Evolutionary conservation across 1,284 basidiomycete species (phyloP).

Genomic region (Rhodotorula sp.): DNA sequence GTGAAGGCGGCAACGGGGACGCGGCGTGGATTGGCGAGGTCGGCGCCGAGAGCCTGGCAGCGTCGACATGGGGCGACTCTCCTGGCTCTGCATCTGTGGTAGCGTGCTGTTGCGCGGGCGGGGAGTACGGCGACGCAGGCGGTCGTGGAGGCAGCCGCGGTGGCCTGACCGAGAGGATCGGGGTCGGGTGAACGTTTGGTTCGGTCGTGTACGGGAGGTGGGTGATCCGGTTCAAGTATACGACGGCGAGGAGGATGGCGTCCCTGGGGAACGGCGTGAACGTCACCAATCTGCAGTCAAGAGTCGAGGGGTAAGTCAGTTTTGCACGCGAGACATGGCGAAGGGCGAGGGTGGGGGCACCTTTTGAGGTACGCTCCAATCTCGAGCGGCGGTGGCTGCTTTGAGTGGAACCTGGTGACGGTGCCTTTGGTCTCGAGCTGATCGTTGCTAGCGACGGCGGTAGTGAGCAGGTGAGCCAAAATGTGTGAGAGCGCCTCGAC

Average conservation of each 20-base stretch:
- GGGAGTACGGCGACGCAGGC: not conserved
- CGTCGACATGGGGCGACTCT: not conserved
- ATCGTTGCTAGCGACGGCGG: slow-evolving; percentile 18
- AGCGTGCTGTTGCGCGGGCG: not conserved
- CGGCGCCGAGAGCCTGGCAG: not conserved
- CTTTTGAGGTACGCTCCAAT: slow-evolving; percentile 23
- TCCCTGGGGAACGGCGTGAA: slow-evolving; percentile 39
- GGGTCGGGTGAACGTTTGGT: not conserved
- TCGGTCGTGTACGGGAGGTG: slow-evolving; percentile 23
- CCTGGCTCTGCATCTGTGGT: not conserved
- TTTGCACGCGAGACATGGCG: not conserved
- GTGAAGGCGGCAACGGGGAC: slow-evolving; percentile 17
- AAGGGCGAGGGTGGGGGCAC: not conserved
- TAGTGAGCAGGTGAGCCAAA: slow-evolving; percentile 12
- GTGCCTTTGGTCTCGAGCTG: slow-evolving; percentile 14
- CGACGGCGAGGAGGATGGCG: slow-evolving; percentile 29
- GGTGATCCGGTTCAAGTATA: slow-evolving; percentile 38
- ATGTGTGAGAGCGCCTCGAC: slow-evolving; percentile 17
- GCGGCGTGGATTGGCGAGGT: not conserved
- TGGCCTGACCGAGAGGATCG: slow-evolving; percentile 2
- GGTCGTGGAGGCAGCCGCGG: slow-evolving; percentile 5
- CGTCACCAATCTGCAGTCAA: slow-evolving; percentile 15
- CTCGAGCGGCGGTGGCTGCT: slow-evolving; percentile 25
- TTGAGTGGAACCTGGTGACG: slow-evolving; percentile 38
- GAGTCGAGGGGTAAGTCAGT: too few species aligned